A percentile compares a stretch with the other conserved stretches of the same genome.
phyloP scores from a whole-genome alignment of 2,329 filamentous ascomycete species.

The Calonectria pseudoturangicola region DNA sequence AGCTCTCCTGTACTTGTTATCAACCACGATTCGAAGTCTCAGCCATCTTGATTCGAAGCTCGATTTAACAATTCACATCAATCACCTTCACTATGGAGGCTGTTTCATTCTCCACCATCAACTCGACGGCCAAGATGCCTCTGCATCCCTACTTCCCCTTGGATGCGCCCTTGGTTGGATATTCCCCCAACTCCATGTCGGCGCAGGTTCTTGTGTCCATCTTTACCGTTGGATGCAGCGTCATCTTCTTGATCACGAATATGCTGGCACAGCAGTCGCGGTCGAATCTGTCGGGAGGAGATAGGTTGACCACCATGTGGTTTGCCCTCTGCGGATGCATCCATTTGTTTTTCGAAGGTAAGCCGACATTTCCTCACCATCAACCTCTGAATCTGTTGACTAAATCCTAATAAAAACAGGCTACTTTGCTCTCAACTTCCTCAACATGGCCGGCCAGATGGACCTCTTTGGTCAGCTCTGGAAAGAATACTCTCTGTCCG shows the following conservation, averaged over 20 bases:
- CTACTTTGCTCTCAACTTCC: slow-evolving; percentile 68
- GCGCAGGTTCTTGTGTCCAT: slow-evolving; percentile 74
- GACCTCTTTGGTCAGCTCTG: slow-evolving; percentile 72
- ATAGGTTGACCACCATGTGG: slow-evolving; percentile 81
- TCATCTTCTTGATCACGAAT: slow-evolving; percentile 75
- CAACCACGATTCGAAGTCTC: slow-evolving; percentile 1
- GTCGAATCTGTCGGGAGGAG: slow-evolving; percentile 70
- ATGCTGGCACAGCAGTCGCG: slow-evolving; percentile 70
- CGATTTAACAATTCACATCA: not conserved
- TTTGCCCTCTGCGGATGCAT: slow-evolving; percentile 81
- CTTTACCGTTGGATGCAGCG: slow-evolving; percentile 74
- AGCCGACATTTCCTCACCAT: not conserved
- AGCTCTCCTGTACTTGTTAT: not conserved
- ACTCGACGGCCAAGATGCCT: slow-evolving; percentile 39
- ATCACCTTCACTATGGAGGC: slow-evolving; percentile 44
- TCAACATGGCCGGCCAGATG: slow-evolving; percentile 61
- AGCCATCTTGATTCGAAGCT: not conserved
- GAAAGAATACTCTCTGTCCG: slow-evolving; percentile 75
- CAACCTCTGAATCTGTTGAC: not conserved
- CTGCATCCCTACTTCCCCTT: slow-evolving; percentile 83
- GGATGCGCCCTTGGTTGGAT: slow-evolving; percentile 76
- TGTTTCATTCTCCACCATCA: slow-evolving; percentile 28
- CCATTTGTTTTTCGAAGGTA: slow-evolving; percentile 66
- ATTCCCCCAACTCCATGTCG: slow-evolving; percentile 79
- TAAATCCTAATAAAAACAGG: slow-evolving; percentile 56